Base-by-base conservation (phyloP, 768 basidiomycete species). In the Boletellus emodensis region DNA sequence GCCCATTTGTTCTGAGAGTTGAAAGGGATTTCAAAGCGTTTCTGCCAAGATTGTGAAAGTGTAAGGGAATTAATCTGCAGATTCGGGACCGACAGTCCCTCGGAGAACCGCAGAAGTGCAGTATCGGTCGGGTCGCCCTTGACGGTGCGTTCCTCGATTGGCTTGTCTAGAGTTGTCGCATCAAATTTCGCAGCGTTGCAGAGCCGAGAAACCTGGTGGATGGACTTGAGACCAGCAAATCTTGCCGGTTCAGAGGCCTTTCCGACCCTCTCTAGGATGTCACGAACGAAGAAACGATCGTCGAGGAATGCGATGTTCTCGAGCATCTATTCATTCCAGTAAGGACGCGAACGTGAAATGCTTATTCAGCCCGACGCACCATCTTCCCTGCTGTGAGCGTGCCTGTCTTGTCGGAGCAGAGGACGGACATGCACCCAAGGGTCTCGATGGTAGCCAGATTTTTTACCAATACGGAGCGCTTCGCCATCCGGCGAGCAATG, bases 121-220 rank as follows among this genome's bases (percentile, higher is more conserved):
- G 74, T 73, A 49, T 82, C 79, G 0, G 78, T 81, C 3, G 79
- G 74, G 60, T 80, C 78, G 7, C 74, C 74, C 37, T 70, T 71
- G 52, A 70, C 65, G 17, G 53, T 39, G 10, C 71, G 70, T 13
- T 72, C 66, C 9, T 64, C 64, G 6, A 71, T 17, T 20, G 65
- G 67, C 24, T 48, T 52, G 33, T 46, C n/a, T 7, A 46, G 56
- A 4, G 63, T 55, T n/a, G 49, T 38, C 15, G 63, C 60, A 22
- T 76, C 75, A 30, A 82, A 82, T 17, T 69, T 68, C 1, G 82
- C 81, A 1, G 74, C 76, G 47, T 83, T 83, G 65, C 82, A 83
- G 10, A 84, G 64, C 6, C 75, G 74, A 20, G 75, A 66, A 15
- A 80, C 63, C 28, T 69, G 61, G 33, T 71, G 71, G 9, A 76